A percentile compares a stretch with the other conserved stretches of the same genome.
phyloP scores from a whole-genome alignment of 495 filamentous ascomycete genomes.

The Neurospora sp. region DNA sequence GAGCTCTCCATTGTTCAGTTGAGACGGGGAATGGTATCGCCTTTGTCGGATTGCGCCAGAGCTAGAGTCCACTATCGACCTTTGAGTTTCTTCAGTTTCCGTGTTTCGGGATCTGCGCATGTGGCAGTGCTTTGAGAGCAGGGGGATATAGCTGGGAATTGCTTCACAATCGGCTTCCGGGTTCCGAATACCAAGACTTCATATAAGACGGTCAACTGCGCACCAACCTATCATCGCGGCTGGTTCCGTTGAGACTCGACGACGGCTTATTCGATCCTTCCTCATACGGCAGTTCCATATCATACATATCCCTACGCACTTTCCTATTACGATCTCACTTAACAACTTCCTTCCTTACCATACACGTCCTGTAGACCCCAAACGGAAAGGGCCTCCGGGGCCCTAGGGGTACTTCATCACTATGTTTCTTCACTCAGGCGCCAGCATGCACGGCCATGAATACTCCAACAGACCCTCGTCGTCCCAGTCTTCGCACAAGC shows the following conservation, averaged over 20 bases:
- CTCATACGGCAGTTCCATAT: neutral
- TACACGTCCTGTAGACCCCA: neutral
- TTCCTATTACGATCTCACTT: neutral
- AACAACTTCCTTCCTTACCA: neutral
- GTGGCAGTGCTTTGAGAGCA: neutral
- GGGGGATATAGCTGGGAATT: neutral
- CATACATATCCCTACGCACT: neutral
- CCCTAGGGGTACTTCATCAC: constrained; percentile 1
- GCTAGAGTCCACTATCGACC: neutral
- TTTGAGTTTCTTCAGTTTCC: neutral
- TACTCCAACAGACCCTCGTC: constrained; percentile 32
- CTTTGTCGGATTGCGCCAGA: neutral
- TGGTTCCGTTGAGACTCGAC: neutral
- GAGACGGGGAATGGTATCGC: neutral
- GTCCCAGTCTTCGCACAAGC: constrained; percentile 22
- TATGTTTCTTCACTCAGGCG: constrained; percentile 43
- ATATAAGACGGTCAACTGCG: neutral
- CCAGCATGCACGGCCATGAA: constrained; percentile 47
- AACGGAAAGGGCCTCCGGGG: neutral
- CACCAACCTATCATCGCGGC: neutral
- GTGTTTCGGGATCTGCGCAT: neutral
- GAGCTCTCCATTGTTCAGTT: neutral
- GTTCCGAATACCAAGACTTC: neutral
- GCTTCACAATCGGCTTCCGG: neutral
- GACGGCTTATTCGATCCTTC: neutral